These are phyloP conservation scores for Penicillium pancosmium DNA, from an alignment of 495 filamentous ascomycete species.

Conservation along the genomic window DNA sequence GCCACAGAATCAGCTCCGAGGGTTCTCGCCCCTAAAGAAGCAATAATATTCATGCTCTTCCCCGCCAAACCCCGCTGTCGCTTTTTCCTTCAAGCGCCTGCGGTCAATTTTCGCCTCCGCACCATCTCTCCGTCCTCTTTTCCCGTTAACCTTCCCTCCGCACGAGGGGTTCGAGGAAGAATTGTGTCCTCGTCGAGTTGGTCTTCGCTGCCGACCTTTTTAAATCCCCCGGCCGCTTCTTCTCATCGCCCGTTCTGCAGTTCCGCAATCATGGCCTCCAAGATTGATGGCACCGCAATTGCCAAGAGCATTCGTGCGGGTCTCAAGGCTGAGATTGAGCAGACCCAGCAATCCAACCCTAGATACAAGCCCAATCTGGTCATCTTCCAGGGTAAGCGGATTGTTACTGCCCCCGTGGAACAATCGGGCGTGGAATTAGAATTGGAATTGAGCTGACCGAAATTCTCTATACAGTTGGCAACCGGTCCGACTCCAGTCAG, in stretches of 20 bases:
- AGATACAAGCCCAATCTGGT: slow-evolving; percentile 85
- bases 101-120: slow-evolving; percentile 29
- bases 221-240: slow-evolving; percentile 19
- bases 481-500: slow-evolving; percentile 90
- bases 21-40: slow-evolving; percentile 32
- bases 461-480: slow-evolving; percentile 61
- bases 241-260: slow-evolving; percentile 49
- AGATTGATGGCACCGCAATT: slow-evolving; percentile 94
- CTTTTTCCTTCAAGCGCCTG: slow-evolving; percentile 28
- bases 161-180: slow-evolving; percentile 21
- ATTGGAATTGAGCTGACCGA: slow-evolving; percentile 13
- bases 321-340: slow-evolving; percentile 75
- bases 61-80: slow-evolving; percentile 47
- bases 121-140: slow-evolving; percentile 23
- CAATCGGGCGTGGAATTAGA: too few relatives aligned
- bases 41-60: slow-evolving; percentile 41
- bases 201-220: slow-evolving; percentile 20
- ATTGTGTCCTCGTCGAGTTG: slow-evolving; percentile 14
- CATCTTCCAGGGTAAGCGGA: slow-evolving; percentile 87
- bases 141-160: slow-evolving; percentile 23
- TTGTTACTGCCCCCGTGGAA: neutral
- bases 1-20: slow-evolving; percentile 20
- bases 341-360: slow-evolving; percentile 78
- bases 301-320: slow-evolving; percentile 84
- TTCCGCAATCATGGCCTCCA: slow-evolving; percentile 76